A percentile compares a stretch with the other conserved stretches of the same genome.
These are phyloP conservation scores for Nyctanthes arbortristis DNA, from an alignment of 257 asterid species.

Conservation along the genomic window DNA sequence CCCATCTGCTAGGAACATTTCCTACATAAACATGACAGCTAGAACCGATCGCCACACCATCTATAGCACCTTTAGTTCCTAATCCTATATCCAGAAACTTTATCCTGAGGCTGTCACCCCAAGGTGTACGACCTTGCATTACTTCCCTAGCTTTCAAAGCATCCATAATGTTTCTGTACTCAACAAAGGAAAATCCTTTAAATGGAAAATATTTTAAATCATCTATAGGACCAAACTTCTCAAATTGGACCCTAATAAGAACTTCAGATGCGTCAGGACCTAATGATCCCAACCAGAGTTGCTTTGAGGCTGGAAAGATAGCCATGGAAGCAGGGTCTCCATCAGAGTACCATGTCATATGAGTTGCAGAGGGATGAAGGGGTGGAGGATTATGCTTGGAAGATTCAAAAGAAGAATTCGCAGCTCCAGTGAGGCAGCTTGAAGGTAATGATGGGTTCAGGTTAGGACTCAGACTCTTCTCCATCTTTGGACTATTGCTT, in stretches of 20 bases:
- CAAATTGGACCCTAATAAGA: slow-evolving; percentile 69
- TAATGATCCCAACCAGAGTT: slow-evolving; percentile 78
- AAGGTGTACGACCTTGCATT: slow-evolving; percentile 73
- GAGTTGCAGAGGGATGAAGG: slow-evolving; percentile 51
- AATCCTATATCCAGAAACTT: slow-evolving; percentile 75
- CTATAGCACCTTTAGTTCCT: slow-evolving; percentile 68
- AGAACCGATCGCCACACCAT: slow-evolving; percentile 68
- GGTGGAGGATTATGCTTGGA: slow-evolving; percentile 49
- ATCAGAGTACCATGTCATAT: slow-evolving; percentile 56
- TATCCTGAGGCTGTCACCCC: slow-evolving; percentile 73
- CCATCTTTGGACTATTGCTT: slow-evolving; percentile 49
- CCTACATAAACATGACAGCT: slow-evolving; percentile 81
- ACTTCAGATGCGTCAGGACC: slow-evolving; percentile 83
- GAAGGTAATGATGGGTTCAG: slow-evolving; percentile 40
- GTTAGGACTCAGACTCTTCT: slow-evolving; percentile 52
- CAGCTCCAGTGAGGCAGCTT: slow-evolving; percentile 50
- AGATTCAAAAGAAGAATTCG: slow-evolving; percentile 59
- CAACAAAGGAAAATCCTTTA: slow-evolving; percentile 72
- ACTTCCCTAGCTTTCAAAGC: slow-evolving; percentile 84
- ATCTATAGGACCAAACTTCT: slow-evolving; percentile 72
- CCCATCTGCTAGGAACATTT: slow-evolving; percentile 68
- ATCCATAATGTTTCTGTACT: slow-evolving; percentile 73
- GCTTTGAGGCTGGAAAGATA: slow-evolving; percentile 78
- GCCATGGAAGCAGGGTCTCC: slow-evolving; percentile 86
- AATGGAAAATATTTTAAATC: slow-evolving; percentile 53